These are phyloP conservation scores for Suillus weaverae DNA, from an alignment of 768 basidiomycete genomes.

Conservation along the genomic window DNA sequence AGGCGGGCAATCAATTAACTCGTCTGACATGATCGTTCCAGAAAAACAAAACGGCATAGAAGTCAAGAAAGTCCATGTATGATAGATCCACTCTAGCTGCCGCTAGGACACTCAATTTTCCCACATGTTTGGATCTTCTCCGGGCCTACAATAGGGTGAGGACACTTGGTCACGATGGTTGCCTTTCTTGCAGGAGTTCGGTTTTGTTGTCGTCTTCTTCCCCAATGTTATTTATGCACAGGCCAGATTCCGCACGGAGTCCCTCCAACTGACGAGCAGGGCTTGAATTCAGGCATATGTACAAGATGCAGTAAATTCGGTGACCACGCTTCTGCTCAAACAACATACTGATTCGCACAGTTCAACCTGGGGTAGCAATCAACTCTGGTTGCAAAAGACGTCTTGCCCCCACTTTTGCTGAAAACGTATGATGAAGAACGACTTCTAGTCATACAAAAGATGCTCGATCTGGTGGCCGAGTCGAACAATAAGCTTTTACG, in stretches of 20 bases:
- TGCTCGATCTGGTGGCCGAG: background rate
- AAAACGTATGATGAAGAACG: too few species aligned
- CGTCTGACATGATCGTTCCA: background rate
- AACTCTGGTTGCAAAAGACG: too few species aligned
- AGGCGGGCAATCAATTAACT: background rate
- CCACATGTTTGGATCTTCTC: background rate
- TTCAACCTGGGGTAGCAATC: too few species aligned
- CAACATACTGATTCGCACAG: too few species aligned
- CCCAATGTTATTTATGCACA: background rate
- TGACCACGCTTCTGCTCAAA: background rate
- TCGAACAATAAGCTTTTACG: background rate
- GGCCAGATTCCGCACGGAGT: background rate
- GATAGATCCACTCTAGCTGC: background rate
- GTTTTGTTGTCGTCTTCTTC: background rate
- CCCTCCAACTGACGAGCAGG: background rate
- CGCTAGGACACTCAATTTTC: background rate
- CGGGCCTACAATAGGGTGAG: background rate
- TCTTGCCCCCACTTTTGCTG: too few species aligned
- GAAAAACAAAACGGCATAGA: background rate
- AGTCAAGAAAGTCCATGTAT: background rate
- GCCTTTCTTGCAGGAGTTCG: background rate
- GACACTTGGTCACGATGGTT: background rate
- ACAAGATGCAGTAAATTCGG: background rate
- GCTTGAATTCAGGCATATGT: background rate
- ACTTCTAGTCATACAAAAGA: background rate